Percentiles rank a stretch among this genome's conserved stretches.
These are phyloP conservation scores for Phytopythium kandeliae DNA, from an alignment of 352 stramenopile genomes.

Conservation along the genomic window DNA sequence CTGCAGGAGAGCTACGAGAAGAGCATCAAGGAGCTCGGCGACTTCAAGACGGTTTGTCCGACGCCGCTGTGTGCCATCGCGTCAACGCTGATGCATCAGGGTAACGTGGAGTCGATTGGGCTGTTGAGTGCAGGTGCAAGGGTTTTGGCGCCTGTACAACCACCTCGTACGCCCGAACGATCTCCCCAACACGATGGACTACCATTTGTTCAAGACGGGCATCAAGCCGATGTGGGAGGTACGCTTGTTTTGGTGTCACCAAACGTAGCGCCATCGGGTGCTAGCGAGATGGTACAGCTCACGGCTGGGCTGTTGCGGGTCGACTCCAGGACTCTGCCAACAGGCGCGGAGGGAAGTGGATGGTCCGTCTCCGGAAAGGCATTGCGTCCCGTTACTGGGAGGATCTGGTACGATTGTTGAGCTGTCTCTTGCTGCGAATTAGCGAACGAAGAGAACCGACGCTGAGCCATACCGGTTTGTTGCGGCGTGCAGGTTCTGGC, in stretches of 20 bases:
- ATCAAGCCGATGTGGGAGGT: slow-evolving; percentile 94
- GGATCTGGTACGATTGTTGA: slow-evolving; percentile 68
- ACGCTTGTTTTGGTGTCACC: too few species aligned
- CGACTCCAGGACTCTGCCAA: slow-evolving; percentile 69
- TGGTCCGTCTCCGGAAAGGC: slow-evolving; percentile 91
- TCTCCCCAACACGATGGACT: slow-evolving; percentile 87
- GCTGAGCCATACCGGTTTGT: background rate
- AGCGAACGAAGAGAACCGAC: background rate
- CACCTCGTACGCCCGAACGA: slow-evolving; percentile 90
- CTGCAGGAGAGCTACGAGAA: slow-evolving; percentile 90
- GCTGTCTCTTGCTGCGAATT: background rate
- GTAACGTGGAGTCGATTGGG: background rate
- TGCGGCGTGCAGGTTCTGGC: slow-evolving; percentile 58
- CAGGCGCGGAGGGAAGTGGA: slow-evolving; percentile 89
- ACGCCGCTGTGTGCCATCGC: background rate
- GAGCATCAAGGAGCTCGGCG: slow-evolving; percentile 90
- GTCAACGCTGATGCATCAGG: background rate
- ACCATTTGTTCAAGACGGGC: slow-evolving; percentile 91
- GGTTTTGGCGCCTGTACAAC: slow-evolving; percentile 93
- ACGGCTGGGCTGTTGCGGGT: background rate
- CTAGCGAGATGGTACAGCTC: background rate
- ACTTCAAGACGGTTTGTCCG: slow-evolving; percentile 83
- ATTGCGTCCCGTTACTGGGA: slow-evolving; percentile 91
- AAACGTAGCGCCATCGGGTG: background rate
- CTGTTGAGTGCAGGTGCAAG: slow-evolving; percentile 57